A percentile compares a stretch with the other conserved stretches of the same genome.
Conservation (phyloP, 441 rosid species). For the Pelargonium australe region DNA sequence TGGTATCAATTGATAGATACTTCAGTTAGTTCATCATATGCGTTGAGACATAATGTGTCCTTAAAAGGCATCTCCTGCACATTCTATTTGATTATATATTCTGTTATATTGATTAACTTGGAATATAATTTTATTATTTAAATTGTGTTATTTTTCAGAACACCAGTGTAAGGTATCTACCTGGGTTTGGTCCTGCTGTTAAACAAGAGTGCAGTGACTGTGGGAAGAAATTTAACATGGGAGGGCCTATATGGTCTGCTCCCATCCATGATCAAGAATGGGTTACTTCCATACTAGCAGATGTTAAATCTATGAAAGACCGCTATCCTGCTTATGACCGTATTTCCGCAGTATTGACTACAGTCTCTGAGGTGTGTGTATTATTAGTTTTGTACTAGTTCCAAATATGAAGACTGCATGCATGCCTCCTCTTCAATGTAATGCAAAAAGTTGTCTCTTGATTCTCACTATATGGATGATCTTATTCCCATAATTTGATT, state of each 20-base stretch:
- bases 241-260: constrained; percentile 99
- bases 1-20: no score
- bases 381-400: background rate
- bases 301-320: constrained; percentile 63
- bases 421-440: background rate
- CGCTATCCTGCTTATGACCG: constrained; percentile 84
- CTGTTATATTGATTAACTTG: background rate
- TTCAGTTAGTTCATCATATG: no score
- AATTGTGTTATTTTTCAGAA: constrained; percentile 35
- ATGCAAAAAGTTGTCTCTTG: background rate
- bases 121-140: background rate
- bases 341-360: constrained; percentile 76
- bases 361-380: constrained; percentile 65
- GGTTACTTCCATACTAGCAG: constrained; percentile 57
- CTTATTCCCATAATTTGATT: constrained; percentile 14
- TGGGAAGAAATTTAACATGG: constrained; percentile 92
- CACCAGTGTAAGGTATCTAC: constrained; percentile 73
- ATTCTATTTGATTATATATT: no score
- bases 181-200: constrained; percentile 89
- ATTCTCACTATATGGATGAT: background rate
- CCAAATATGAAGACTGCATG: background rate
- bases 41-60: no score
- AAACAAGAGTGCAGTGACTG: constrained; percentile 83
- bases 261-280: constrained; percentile 91
- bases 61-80: no score